Conservation (phyloP, 2,329 filamentous ascomycete species). For the Pseudocercospora vitis region DNA sequence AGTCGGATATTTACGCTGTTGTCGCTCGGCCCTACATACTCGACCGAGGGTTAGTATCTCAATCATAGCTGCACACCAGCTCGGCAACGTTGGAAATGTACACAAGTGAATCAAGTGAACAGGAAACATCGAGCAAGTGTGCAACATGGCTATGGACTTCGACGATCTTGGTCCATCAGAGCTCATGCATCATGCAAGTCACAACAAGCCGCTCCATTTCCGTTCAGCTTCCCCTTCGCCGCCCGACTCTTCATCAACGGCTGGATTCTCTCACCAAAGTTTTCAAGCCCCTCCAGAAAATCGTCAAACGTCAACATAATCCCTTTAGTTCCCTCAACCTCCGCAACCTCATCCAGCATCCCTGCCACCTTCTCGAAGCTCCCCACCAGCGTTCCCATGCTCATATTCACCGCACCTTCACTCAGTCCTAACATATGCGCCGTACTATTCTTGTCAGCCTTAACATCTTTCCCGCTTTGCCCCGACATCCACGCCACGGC, state of each 20-base stretch:
- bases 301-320: slow-evolving; percentile 23
- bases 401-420: slow-evolving; percentile 22
- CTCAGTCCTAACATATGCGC: slow-evolving; percentile 10
- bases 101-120: no score
- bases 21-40: no score
- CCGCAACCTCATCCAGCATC: slow-evolving; percentile 45
- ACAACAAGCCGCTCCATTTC: neutral
- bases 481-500: slow-evolving; percentile 20
- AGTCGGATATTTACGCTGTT: no score
- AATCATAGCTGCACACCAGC: no score
- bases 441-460: slow-evolving; percentile 18
- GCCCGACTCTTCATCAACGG: slow-evolving; percentile 19
- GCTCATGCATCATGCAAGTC: neutral
- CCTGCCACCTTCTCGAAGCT: slow-evolving; percentile 67
- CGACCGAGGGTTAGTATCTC: no score
- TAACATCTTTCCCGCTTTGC: slow-evolving; percentile 15
- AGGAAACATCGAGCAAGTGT: no score
- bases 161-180: no score
- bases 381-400: slow-evolving; percentile 49
- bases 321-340: slow-evolving; percentile 16
- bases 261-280: slow-evolving; percentile 21
- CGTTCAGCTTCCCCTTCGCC: neutral
- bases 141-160: no score
- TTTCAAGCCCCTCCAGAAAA: slow-evolving; percentile 16
- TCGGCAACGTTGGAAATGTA: no score